A percentile compares a stretch with the other conserved stretches of the same genome.
These are phyloP conservation scores for Aspergillaceae sp. DNA, from an alignment of 2,329 filamentous ascomycete genomes.

Conservation along the genomic window DNA sequence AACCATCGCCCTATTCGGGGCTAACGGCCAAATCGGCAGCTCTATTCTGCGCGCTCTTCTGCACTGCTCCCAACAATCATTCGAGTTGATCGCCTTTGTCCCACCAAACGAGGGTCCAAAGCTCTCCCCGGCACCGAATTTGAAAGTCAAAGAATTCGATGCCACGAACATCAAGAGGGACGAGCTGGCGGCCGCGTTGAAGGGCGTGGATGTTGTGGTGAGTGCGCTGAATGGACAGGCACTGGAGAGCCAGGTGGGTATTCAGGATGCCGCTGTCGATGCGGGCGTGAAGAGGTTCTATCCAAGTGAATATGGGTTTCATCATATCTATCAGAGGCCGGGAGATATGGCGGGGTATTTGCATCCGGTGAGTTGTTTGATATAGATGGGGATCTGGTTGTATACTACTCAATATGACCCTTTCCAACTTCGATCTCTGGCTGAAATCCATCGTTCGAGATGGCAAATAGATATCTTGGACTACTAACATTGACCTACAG, in stretches of 20 bases:
- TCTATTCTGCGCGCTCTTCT: no score
- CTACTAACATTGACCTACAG: neutral
- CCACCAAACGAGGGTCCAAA: no score
- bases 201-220: constrained; percentile 16
- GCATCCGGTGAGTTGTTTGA: constrained; percentile 10
- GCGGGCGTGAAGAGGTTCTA: constrained; percentile 20
- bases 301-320: constrained; percentile 19
- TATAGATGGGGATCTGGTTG: no score
- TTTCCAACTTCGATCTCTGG: no score
- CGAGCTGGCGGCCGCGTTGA: constrained; percentile 7
- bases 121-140: neutral
- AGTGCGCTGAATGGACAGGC: constrained; percentile 17
- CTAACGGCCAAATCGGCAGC: no score
- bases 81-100: no score
- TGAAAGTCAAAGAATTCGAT: constrained; percentile 6
- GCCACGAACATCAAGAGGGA: constrained; percentile 3
- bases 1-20: no score
- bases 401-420: no score
- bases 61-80: no score
- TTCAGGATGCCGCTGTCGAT: constrained; percentile 18
- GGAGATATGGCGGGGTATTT: constrained; percentile 12
- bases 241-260: constrained; percentile 9
- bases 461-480: neutral
- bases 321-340: constrained; percentile 15
- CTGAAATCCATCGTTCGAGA: no score